These are phyloP conservation scores for Nakazawaea holstii DNA, from an alignment of 805 yeast genomes.

Conservation along the genomic window DNA sequence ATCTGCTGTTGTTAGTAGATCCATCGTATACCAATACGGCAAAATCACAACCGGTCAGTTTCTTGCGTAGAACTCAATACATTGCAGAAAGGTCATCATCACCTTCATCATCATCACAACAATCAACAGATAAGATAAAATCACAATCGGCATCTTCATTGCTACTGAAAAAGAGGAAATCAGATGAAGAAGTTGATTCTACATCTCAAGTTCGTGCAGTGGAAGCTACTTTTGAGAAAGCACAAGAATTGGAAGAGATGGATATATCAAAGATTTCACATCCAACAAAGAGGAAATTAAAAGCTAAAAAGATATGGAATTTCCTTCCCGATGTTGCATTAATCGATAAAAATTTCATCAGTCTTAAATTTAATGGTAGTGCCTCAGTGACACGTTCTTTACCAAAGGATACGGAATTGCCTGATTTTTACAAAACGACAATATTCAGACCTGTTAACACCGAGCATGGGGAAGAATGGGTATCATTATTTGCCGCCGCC, in stretches of 20 bases:
- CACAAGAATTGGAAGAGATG: slow-evolving; percentile 36
- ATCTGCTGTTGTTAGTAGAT: slow-evolving; percentile 70
- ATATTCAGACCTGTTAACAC: slow-evolving; percentile 70
- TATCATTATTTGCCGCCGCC: slow-evolving; percentile 57
- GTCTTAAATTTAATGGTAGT: slow-evolving; percentile 57
- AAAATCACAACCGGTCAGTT: slow-evolving; percentile 41
- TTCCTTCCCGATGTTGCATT: slow-evolving; percentile 87
- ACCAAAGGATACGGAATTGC: slow-evolving; percentile 29
- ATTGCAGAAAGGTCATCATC: slow-evolving; percentile 41
- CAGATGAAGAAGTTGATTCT: slow-evolving; percentile 41
- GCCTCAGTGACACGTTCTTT: slow-evolving; percentile 41
- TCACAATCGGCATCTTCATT: neutral
- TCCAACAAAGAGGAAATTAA: slow-evolving; percentile 69
- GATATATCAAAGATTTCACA: slow-evolving; percentile 51
- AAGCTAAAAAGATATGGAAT: slow-evolving; percentile 75
- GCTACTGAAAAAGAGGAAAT: slow-evolving; percentile 5
- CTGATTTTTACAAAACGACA: slow-evolving; percentile 36
- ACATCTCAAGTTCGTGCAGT: slow-evolving; percentile 61
- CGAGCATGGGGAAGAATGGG: slow-evolving; percentile 69
- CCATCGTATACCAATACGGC: slow-evolving; percentile 51
- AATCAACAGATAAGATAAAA: neutral
- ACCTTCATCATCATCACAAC: slow-evolving; percentile 14
- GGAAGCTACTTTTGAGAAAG: slow-evolving; percentile 71
- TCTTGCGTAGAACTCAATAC: slow-evolving; percentile 92
- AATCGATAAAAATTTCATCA: slow-evolving; percentile 71